Evolutionary conservation across 352 stramenopile species (phyloP), one percentile per base, ranked within the genome.

Genomic region (Achlya hypogyna): DNA sequence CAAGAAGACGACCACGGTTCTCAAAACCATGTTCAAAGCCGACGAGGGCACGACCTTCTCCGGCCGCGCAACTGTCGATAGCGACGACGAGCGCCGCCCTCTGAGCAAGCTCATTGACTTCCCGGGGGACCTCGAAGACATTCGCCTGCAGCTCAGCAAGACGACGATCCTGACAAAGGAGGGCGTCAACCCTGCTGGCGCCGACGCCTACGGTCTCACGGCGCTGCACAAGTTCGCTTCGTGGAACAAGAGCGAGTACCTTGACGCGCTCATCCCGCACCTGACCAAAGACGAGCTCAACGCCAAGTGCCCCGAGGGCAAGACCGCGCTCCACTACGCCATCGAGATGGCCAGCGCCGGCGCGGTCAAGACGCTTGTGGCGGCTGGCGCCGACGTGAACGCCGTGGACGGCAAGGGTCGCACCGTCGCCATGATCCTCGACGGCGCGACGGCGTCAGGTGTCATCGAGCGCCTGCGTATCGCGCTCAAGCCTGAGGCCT

Each of bases 41-140:
- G 49, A 53, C 14, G 71, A 72, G 40, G 69, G 69, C 42, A 71
- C 29, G 16, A 59, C 74, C 22, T 22, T 16, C 38, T 27, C n/a
- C 5, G 51, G 40, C 4, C 28, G 5, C 18, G 12, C 23, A 4
- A 42, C 40, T 18, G 32, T 23, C 32, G 40, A 63, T 28, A 62
- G 4, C 5, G 42, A 70, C 35, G 69, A 71, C 27, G 65, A 43
- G n/a, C 51, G 70, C 40, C 63, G 51, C 18, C 52, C 72, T 6
- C 63, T 79, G n/a, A 74, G 62, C 32, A 79, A 79, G 58, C 53
- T 78, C 22, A 66, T 77, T 20, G 74, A 79, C 62, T 78, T 78
- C 43, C 72, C 71, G 18, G 74, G 71, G 5, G 72, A 77, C 59
- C 20, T 76, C 8, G 72, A 75, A 18, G 74, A 74, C 29, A 76